phyloP scores from a whole-genome alignment of 306 rosid genomes.

The Acmispon strigosus region DNA sequence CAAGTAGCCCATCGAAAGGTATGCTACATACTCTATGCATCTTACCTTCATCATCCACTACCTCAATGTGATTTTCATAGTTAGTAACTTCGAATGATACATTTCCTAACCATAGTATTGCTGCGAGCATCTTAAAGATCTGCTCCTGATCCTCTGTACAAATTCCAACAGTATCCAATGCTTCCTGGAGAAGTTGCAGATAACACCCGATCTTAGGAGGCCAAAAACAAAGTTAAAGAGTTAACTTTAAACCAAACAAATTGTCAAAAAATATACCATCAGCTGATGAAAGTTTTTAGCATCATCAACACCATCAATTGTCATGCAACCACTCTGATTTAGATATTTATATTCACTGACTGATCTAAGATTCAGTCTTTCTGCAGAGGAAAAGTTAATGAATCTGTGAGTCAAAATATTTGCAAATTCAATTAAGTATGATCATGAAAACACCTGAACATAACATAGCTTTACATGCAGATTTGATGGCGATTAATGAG shows the following conservation, averaged over 20 bases:
- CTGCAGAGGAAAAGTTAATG: conserved; percentile 46
- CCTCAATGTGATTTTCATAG: conserved; percentile 64
- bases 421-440: neutral
- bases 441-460: conserved; percentile 16
- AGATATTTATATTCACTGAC: conserved; percentile 75
- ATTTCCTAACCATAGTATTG: conserved; percentile 93
- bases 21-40: conserved; percentile 1
- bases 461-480: neutral
- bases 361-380: conserved; percentile 60
- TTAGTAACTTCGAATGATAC: conserved; percentile 62
- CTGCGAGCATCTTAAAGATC: conserved; percentile 63
- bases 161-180: conserved; percentile 50
- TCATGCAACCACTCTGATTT: conserved; percentile 66
- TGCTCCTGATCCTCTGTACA: conserved; percentile 67
- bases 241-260: conserved; percentile 7
- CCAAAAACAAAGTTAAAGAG: conserved; percentile 18
- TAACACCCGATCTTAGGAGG: neutral
- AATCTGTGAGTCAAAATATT: conserved; percentile 15
- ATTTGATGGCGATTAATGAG: conserved; percentile 6
- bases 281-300: conserved; percentile 51
- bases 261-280: conserved; percentile 44
- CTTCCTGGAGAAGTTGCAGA: conserved; percentile 44
- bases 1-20: neutral
- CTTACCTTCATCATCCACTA: conserved; percentile 81
- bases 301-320: conserved; percentile 69